These are phyloP conservation scores for Logfia minima DNA, from an alignment of 129 eudicot species.

Conservation along the genomic window DNA sequence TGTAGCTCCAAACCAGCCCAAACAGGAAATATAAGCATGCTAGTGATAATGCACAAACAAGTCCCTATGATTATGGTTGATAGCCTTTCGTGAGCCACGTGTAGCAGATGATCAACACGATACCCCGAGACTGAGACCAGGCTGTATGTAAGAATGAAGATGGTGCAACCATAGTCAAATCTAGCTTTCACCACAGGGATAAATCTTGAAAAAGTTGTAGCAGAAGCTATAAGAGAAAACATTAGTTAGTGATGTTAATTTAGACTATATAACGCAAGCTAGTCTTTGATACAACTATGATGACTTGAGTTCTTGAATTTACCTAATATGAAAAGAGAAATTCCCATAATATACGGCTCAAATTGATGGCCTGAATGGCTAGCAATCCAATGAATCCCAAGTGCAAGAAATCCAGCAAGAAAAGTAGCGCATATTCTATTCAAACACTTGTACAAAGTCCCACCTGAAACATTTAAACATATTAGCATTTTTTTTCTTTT, in stretches of 20 bases:
- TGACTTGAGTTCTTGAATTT: neutral
- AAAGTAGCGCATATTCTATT: conserved; percentile 54
- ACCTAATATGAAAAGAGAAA: conserved; percentile 71
- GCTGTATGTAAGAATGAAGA: conserved; percentile 79
- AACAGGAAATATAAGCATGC: conserved; percentile 59
- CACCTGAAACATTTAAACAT: conserved; percentile 39
- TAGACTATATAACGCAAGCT: neutral
- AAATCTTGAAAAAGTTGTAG: conserved; percentile 65
- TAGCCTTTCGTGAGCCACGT: conserved; percentile 56
- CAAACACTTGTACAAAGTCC: conserved; percentile 59
- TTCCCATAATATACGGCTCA: conserved; percentile 59
- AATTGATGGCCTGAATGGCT: conserved; percentile 45
- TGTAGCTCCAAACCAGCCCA: conserved; percentile 87
- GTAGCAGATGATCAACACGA: conserved; percentile 57
- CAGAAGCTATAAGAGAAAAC: conserved; percentile 44
- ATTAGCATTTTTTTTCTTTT: too few species aligned
- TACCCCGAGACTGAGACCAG: conserved; percentile 74
- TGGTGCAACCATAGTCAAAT: conserved; percentile 70
- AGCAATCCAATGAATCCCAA: conserved; percentile 75
- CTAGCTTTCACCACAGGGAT: conserved; percentile 70
- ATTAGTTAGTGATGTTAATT: neutral
- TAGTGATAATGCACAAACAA: conserved; percentile 53
- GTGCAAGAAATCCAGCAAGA: conserved; percentile 67
- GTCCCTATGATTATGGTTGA: conserved; percentile 67
- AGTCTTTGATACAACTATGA: neutral